Conservation (phyloP, 139 green algal species). For the Axilococcus clingmanii region DNA sequence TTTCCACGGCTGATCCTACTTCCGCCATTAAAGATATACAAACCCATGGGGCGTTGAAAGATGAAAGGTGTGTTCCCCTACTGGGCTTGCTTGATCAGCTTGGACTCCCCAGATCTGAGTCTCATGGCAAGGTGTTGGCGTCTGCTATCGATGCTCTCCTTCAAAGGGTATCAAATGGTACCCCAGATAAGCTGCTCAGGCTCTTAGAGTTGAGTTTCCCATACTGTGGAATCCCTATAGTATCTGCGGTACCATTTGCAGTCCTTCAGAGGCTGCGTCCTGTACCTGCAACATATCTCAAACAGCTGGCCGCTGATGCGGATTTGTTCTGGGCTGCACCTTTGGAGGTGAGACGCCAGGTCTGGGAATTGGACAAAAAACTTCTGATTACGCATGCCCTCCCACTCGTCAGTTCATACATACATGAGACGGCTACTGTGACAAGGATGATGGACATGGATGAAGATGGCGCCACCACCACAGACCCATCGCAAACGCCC, state of each 20-base stretch:
- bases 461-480: constrained; percentile 28
- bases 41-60: constrained; percentile 23
- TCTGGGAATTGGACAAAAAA: constrained; percentile 79
- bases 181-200: constrained; percentile 20
- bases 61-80: constrained; percentile 50
- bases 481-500: background rate
- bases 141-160: constrained; percentile 42
- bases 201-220: constrained; percentile 31
- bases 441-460: constrained; percentile 58
- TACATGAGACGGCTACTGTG: constrained; percentile 52
- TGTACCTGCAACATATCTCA: constrained; percentile 64
- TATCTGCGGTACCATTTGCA: constrained; percentile 48
- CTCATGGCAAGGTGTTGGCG: constrained; percentile 47
- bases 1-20: constrained; percentile 32
- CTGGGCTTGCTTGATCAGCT: constrained; percentile 67
- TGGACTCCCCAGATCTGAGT: constrained; percentile 35
- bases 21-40: constrained; percentile 39
- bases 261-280: constrained; percentile 43
- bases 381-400: constrained; percentile 64
- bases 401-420: constrained; percentile 55
- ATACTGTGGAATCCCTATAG: constrained; percentile 43
- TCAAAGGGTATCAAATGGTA: constrained; percentile 12
- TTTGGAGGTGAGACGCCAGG: constrained; percentile 57
- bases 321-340: constrained; percentile 68
- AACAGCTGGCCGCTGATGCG: constrained; percentile 64